phyloP scores from a whole-genome alignment of 805 yeast species.

The Metschnikowia cubensis region DNA sequence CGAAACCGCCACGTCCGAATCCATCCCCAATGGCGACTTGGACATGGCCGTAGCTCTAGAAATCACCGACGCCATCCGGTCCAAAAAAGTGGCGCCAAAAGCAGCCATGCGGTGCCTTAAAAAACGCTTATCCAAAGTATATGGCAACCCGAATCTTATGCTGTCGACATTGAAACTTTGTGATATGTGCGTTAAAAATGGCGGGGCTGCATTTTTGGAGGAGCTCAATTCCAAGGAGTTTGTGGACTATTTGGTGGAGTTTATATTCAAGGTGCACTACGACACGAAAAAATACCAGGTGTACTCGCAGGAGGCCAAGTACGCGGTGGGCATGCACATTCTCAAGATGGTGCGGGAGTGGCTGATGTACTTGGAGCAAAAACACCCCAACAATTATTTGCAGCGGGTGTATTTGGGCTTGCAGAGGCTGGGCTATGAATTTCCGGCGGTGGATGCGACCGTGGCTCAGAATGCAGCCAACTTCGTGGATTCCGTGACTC shows the following conservation, averaged over 20 bases:
- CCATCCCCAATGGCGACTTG: slow-evolving; percentile 88
- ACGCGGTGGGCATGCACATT: slow-evolving; percentile 52
- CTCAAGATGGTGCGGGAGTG: slow-evolving; percentile 70
- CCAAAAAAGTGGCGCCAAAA: slow-evolving; percentile 71
- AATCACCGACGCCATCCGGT: slow-evolving; percentile 79
- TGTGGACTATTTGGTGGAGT: slow-evolving; percentile 67
- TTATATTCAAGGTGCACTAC: slow-evolving; percentile 36
- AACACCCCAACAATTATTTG: slow-evolving; percentile 58
- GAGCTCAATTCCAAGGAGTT: slow-evolving; percentile 84
- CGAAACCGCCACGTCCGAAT: slow-evolving; percentile 76
- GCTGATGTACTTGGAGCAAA: slow-evolving; percentile 68
- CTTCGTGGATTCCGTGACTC: slow-evolving; percentile 82
- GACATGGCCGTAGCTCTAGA: slow-evolving; percentile 73
- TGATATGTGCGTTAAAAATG: slow-evolving; percentile 88
- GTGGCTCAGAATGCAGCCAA: slow-evolving; percentile 36
- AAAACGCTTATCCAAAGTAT: slow-evolving; percentile 57
- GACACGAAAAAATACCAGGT: slow-evolving; percentile 25
- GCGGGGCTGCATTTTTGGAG: slow-evolving; percentile 78
- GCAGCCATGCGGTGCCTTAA: slow-evolving; percentile 84
- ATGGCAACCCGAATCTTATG: slow-evolving; percentile 74
- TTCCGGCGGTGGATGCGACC: slow-evolving; percentile 46
- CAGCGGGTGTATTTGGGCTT: slow-evolving; percentile 58
- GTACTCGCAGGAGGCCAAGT: slow-evolving; percentile 23
- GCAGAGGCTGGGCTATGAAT: slow-evolving; percentile 57
- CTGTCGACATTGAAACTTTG: slow-evolving; percentile 69